Conservation (phyloP, 305 asterid species). For the Salvia sclarea region DNA sequence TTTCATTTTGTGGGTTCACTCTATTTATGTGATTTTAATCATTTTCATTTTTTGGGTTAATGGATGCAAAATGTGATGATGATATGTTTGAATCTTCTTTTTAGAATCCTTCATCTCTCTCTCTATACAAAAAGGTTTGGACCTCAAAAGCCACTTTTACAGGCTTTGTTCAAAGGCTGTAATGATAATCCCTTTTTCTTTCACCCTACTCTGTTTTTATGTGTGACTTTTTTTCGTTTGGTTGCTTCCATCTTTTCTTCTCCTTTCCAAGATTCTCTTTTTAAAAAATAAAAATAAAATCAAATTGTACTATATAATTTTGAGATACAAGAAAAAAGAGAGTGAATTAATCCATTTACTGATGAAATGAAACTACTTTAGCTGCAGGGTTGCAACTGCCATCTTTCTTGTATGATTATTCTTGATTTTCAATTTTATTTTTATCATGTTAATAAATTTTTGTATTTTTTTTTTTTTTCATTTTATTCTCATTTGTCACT, state of each 20-base stretch:
- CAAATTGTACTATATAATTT: too few relatives aligned
- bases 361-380: background rate
- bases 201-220: slow-evolving; percentile 17
- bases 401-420: slow-evolving; percentile 23
- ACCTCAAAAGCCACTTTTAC: slow-evolving; percentile 30
- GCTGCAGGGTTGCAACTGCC: slow-evolving; percentile 15
- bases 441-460: background rate
- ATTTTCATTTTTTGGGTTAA: background rate
- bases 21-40: background rate
- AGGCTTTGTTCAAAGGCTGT: slow-evolving; percentile 36
- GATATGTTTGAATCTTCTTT: slow-evolving; percentile 35
- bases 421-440: slow-evolving; percentile 8
- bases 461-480: too few relatives aligned
- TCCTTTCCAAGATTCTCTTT: slow-evolving; percentile 20
- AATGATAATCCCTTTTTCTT: slow-evolving; percentile 27
- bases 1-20: slow-evolving; percentile 14
- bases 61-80: slow-evolving; percentile 41
- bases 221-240: slow-evolving; percentile 28
- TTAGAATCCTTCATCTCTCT: slow-evolving; percentile 31
- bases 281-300: too few relatives aligned
- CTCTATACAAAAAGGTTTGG: slow-evolving; percentile 22
- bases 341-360: background rate
- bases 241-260: slow-evolving; percentile 31
- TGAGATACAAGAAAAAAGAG: too few relatives aligned
- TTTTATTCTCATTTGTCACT: slow-evolving; percentile 9